Evolutionary conservation across 1,139 yeast genomes (phyloP), one percentile per base, ranked within the genome.

Genomic region (Suzukiozyma palmioleophila): DNA sequence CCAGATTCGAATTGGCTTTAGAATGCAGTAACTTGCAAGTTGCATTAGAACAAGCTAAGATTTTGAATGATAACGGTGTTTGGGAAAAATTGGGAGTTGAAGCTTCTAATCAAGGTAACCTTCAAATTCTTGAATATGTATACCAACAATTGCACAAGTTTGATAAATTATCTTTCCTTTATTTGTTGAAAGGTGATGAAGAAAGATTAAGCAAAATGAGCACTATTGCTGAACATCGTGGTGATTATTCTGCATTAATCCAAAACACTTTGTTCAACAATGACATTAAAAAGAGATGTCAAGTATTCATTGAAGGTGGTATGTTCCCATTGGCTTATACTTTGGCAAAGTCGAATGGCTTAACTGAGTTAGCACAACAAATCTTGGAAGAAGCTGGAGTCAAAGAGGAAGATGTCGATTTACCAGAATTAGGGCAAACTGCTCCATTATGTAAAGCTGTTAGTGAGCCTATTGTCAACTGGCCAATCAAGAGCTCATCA

Each of bases 1-100:
- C 97, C 26, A 79, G 96, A 64, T 92, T 94, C 57, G 98, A 92
- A 52, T 75, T 94, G 53, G 97, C 98, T 24, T 73, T 92, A 48
- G 97, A 92, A 66, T 87, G 96, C 57, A 92, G 96, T 49, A 87
- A 92, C 59, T 72, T 94, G 49, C 76, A 73, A 22, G 86, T 86
- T 49, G 98, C 98, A n/a, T 70, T 86, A 38, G 83, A 77, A 46
- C 96, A 90, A 66, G 98, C 98, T 33, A 80, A 80, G 54, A 79
- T 78, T 45, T 73, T 94, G 53, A 79, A 87, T 56, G 76, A 76
- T 46, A 69, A 78, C 16, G 69, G 71, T 32, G 78, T 82, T 43
- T 94, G 97, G 97, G 84, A 81, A 50, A 79, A 77, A 50, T 71
- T 94, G 42, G 95, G 90, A 32, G 76, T 77, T 42, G 97, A 89